Evolutionary conservation across 1,284 basidiomycete genomes (phyloP).

Genomic region (Ceratobasidium sp.): DNA sequence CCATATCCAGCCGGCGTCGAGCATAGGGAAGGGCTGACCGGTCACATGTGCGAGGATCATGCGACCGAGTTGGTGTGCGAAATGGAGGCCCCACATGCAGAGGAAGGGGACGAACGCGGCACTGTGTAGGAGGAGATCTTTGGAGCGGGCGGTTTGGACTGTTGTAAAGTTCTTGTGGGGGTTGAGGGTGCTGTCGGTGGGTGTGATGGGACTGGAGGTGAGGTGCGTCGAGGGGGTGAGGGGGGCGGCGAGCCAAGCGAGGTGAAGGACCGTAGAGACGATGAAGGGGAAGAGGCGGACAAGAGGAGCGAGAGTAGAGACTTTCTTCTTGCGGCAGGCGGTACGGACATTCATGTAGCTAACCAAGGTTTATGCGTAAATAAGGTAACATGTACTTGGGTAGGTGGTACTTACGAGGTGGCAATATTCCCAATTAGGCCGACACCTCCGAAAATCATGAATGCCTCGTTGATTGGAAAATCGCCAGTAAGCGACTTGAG

Average conservation of each 20-base stretch:
- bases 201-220: slow-evolving; percentile 64
- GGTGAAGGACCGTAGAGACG: slow-evolving; percentile 75
- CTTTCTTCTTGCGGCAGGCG: slow-evolving; percentile 62
- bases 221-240: slow-evolving; percentile 59
- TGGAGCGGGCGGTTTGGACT: slow-evolving; percentile 41
- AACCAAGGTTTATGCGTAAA: slow-evolving; percentile 30
- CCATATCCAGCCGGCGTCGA: slow-evolving; percentile 91
- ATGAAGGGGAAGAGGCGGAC: slow-evolving; percentile 85
- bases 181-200: slow-evolving; percentile 44
- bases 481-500: slow-evolving; percentile 57
- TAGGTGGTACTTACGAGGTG: slow-evolving; percentile 64
- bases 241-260: slow-evolving; percentile 81
- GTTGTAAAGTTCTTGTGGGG: slow-evolving; percentile 45
- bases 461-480: slow-evolving; percentile 85
- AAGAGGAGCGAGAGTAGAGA: slow-evolving; percentile 70
- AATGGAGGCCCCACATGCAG: slow-evolving; percentile 89
- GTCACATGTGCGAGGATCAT: slow-evolving; percentile 97
- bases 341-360: slow-evolving; percentile 84
- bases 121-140: slow-evolving; percentile 59
- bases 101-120: slow-evolving; percentile 88
- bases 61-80: slow-evolving; percentile 88
- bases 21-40: slow-evolving; percentile 84
- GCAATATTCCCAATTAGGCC: slow-evolving; percentile 87
- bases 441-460: slow-evolving; percentile 86
- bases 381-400: background rate